Base-by-base conservation (phyloP, 202 grass and related monocot species). In the Digitaria exilis region DNA sequence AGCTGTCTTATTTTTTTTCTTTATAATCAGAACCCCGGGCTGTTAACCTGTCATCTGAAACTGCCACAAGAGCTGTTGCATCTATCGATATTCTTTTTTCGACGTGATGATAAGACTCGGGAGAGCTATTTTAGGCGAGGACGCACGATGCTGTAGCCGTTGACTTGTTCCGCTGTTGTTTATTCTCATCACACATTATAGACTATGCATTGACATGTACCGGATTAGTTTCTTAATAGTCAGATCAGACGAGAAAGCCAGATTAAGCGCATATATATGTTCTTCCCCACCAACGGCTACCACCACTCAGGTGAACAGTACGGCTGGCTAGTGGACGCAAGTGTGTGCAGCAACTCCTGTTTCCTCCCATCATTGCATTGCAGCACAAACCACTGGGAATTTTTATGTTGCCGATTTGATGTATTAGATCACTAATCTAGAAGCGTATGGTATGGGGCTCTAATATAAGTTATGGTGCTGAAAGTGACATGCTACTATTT, bases 301-400 rank as follows among this genome's bases (percentile, higher is more conserved):
- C 70, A 57, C 59, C 32, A n/a, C 58, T 54, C 26, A 9, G 7
- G 21, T 13, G 56, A 19, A 31, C 65, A 81, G 54, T 8, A 31
- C 2, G 34, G 30, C 52, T 11, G 12, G 22, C 22, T 52, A 51
- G 46, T 52, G 28, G 48, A 34, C 46, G 70, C 13, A 73, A 51
- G 70, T 52, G 70, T 52, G 70, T 73, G 70, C 70, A 18, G 31
- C 75, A 79, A 42, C 67, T 73, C 32, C 67, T 80, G 56, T 46
- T 68, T 69, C 35, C 22, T 52, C 55, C 42, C 75, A 73, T 85
- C 34, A 73, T 80, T 65, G 84, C 34, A 73, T 80, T 65, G 84
- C 64, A 70, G 46, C 45, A 37, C 4, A 72, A 72, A 71, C 80
- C 64, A 37, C 56, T 57, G 71, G 51, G 56, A 64, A 57, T 10